These are phyloP conservation scores for Xylariaceae sp. DNA, from an alignment of 2,329 filamentous ascomycete species.

Conservation along the genomic window DNA sequence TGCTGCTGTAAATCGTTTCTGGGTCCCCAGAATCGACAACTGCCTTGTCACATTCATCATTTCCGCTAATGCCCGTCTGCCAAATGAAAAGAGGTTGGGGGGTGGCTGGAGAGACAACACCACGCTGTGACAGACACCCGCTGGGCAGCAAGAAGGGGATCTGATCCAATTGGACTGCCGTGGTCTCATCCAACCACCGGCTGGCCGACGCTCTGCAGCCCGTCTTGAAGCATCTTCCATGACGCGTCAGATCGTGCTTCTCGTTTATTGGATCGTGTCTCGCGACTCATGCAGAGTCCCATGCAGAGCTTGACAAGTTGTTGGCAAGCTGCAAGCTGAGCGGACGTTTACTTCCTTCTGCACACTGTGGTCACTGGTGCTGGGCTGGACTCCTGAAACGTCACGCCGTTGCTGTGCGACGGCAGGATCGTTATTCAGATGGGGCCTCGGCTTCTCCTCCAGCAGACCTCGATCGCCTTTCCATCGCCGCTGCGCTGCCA, in stretches of 20 bases:
- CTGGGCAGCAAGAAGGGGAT: conserved; percentile 4
- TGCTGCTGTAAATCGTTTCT: too few species aligned
- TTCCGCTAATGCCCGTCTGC: conserved; percentile 2
- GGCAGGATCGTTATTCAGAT: too few species aligned
- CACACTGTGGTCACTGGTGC: conserved; percentile 12
- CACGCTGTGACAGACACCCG: not conserved
- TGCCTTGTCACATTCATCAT: conserved; percentile 6
- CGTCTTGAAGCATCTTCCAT: conserved; percentile 7
- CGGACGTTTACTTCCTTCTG: conserved; percentile 6
- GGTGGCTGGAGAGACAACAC: conserved; percentile 5
- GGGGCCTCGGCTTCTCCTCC: too few species aligned
- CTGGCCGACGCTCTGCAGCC: conserved; percentile 8
- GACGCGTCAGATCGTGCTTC: conserved; percentile 21
- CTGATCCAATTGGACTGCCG: not conserved
- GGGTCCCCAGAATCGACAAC: conserved; percentile 1
- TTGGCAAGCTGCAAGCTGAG: conserved; percentile 17
- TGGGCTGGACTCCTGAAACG: too few species aligned
- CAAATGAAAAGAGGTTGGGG: not conserved
- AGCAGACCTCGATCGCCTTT: too few species aligned
- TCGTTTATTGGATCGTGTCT: conserved; percentile 19
- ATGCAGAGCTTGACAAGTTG: conserved; percentile 6
- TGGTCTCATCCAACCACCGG: conserved; percentile 3
- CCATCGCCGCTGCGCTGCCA: too few species aligned
- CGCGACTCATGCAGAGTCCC: conserved; percentile 20
- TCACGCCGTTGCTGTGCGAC: too few species aligned